Percentiles rank a stretch among this genome's conserved stretches.
Evolutionary conservation across 1,284 basidiomycete species (phyloP).

Genomic region (Ustilago nuda): DNA sequence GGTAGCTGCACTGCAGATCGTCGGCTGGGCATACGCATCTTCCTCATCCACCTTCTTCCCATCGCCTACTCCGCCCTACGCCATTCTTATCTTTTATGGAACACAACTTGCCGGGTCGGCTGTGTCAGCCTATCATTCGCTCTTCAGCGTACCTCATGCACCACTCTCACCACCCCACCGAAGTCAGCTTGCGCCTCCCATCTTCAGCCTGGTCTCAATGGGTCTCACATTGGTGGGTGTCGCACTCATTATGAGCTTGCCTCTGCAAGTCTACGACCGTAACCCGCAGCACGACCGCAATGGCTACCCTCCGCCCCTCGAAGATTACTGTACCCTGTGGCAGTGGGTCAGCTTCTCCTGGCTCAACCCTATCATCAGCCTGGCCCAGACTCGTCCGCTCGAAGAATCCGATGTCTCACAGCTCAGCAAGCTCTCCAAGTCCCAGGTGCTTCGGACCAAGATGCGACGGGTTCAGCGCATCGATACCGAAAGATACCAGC

Average conservation of each 20-base stretch:
- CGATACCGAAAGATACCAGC: constrained; percentile 17
- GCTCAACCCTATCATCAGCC: constrained; percentile 71
- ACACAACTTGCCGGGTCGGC: constrained; percentile 17
- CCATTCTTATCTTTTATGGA: constrained; percentile 23
- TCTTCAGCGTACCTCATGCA: constrained; percentile 18
- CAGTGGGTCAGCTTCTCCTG: constrained; percentile 83
- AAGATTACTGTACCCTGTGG: constrained; percentile 81
- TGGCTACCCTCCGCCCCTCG: constrained; percentile 73
- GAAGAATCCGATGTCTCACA: constrained; percentile 52
- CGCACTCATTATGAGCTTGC: constrained; percentile 28
- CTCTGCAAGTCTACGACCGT: constrained; percentile 39
- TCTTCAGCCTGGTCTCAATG: constrained; percentile 19
- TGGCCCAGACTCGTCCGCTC: constrained; percentile 26
- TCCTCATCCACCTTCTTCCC: constrained; percentile 14
- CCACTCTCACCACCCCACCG: constrained; percentile 15
- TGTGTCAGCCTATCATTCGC: constrained; percentile 22
- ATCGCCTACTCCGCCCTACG: constrained; percentile 31
- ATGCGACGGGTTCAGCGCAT: constrained; percentile 22
- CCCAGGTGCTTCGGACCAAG: constrained; percentile 37
- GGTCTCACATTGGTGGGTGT: constrained; percentile 8
- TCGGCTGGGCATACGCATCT: constrained; percentile 26
- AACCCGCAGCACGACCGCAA: constrained; percentile 29
- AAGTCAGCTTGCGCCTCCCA: constrained; percentile 22
- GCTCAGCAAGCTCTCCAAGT: constrained; percentile 37
- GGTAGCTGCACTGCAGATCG: constrained; percentile 14